These are phyloP conservation scores for Jatropha multifida DNA, from an alignment of 441 rosid genomes.

Conservation along the genomic window DNA sequence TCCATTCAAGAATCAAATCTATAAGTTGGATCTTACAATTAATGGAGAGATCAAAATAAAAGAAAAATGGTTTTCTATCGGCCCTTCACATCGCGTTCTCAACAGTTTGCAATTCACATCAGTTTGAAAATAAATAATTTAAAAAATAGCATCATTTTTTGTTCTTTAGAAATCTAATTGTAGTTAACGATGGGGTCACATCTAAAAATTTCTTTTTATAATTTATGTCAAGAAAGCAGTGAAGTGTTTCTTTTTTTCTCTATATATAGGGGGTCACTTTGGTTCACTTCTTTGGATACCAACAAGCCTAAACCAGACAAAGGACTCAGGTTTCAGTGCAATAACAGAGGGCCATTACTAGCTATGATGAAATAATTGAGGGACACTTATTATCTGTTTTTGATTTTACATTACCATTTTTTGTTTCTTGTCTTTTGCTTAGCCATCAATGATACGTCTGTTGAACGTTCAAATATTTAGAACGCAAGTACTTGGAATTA, in stretches of 20 bases:
- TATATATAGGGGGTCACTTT: background rate
- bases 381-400: slow-evolving; percentile 16
- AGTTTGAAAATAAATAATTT: too few relatives aligned
- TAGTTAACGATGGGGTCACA: too few relatives aligned
- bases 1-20: too few relatives aligned
- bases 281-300: slow-evolving; percentile 27
- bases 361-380: slow-evolving; percentile 29
- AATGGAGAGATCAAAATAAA: too few relatives aligned
- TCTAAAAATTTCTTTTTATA: too few relatives aligned
- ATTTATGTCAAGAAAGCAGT: too few relatives aligned
- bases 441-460: slow-evolving; percentile 4
- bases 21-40: too few relatives aligned
- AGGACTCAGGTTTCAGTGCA: slow-evolving; percentile 41
- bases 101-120: too few relatives aligned
- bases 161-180: too few relatives aligned
- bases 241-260: slow-evolving; percentile 4
- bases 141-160: too few relatives aligned
- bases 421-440: slow-evolving; percentile 17
- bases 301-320: slow-evolving; percentile 46
- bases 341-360: slow-evolving; percentile 28
- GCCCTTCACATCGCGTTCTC: too few relatives aligned
- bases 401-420: slow-evolving; percentile 14
- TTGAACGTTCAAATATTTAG: slow-evolving; percentile 10
- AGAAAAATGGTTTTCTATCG: too few relatives aligned
- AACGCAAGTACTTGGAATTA: background rate